phyloP scores from a whole-genome alignment of 2,329 filamentous ascomycete genomes.

The Fusarium scirpi region DNA sequence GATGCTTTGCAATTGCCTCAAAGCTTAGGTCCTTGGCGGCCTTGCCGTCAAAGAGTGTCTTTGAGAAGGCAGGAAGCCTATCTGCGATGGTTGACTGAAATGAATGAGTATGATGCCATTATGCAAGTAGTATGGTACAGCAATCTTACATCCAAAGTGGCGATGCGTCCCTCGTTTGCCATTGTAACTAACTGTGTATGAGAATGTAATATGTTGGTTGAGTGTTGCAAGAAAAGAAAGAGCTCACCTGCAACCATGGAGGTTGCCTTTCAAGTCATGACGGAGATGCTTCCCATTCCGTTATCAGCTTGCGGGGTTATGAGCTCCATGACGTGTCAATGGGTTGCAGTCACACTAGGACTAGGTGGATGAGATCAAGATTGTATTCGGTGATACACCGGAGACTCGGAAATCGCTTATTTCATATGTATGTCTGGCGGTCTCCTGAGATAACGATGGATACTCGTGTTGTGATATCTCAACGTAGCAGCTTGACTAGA shows the following conservation, averaged over 20 bases:
- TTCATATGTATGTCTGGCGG: constrained; percentile 1
- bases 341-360: constrained; percentile 17
- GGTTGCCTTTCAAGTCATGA: constrained; percentile 15
- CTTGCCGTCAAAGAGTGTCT: constrained; percentile 79
- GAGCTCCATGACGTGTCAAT: constrained; percentile 38
- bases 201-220: constrained; percentile 6
- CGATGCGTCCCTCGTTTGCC: constrained; percentile 46
- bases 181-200: constrained; percentile 24
- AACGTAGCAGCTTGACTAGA: background rate
- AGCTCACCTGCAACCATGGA: background rate
- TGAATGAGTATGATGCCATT: constrained; percentile 19
- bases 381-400: constrained; percentile 46
- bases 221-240: constrained; percentile 16
- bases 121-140: background rate
- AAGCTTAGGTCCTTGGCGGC: constrained; percentile 80
- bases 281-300: constrained; percentile 35
- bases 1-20: constrained; percentile 77
- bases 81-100: constrained; percentile 72
- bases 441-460: constrained; percentile 12
- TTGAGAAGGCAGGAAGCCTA: constrained; percentile 77
- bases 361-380: constrained; percentile 12
- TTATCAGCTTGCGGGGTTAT: constrained; percentile 44
- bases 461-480: background rate
- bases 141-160: constrained; percentile 54
- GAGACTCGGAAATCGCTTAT: constrained; percentile 43